Evolutionary conservation across 129 eudicot genomes (phyloP).

Genomic region (Tagetes erecta): DNA sequence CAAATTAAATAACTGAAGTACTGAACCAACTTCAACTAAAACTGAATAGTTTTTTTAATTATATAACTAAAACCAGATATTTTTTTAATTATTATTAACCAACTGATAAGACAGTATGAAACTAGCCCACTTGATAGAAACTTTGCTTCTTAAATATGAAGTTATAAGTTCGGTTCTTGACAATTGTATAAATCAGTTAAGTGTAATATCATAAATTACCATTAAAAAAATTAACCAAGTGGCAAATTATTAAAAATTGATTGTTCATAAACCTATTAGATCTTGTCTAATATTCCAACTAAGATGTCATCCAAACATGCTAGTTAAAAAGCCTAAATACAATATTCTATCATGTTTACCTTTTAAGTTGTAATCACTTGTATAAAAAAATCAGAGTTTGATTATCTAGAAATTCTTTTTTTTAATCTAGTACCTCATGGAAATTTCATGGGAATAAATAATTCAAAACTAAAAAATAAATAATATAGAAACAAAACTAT

Average conservation of each 20-base stretch:
- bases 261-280: neutral
- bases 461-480: neutral
- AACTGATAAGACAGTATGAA: no score
- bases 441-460: conserved; percentile 17
- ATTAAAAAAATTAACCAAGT: neutral
- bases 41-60: neutral
- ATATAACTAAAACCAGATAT: no score
- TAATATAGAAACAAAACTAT: conserved; percentile 7
- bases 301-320: neutral
- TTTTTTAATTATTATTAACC: no score
- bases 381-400: neutral
- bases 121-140: no score
- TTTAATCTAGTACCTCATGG: conserved; percentile 22
- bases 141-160: no score
- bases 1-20: no score
- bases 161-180: no score
- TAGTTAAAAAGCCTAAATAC: conserved; percentile 1
- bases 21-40: neutral
- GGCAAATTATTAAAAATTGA: neutral
- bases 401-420: conserved; percentile 18
- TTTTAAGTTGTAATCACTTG: neutral
- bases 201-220: no score
- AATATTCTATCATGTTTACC: neutral
- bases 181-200: no score
- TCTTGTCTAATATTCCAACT: neutral